Evolutionary conservation across 192 early-diverging fungal species (phyloP), one percentile per base, ranked within the genome.

Genomic region (Rhizophagus sp.): DNA sequence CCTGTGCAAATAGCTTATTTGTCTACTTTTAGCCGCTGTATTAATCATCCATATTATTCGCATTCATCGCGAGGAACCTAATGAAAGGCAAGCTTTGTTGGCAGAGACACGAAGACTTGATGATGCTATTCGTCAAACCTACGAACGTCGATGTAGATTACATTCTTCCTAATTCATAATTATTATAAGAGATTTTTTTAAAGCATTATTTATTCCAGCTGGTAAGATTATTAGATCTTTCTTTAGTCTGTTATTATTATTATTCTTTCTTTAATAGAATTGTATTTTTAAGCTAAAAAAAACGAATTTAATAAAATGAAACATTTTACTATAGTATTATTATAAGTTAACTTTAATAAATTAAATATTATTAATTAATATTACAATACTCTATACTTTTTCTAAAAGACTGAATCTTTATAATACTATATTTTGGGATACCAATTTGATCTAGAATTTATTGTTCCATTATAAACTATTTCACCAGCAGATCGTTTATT

Each of bases 401-500:
- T 25, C 64, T 30, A 66, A 33, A 30, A 9, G 25, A 13, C 15
- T 30, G 30, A 22, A 13, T 22, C 12, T 33, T 7, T 30, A 33
- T 34, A 9, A 25, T 66, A 64, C n/a, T 24, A 33, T 67, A 67
- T 33, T 44, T 73, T 73, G 8, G 71, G 71, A 41, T 73, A 49
- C 71, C 71, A 73, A 73, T 10, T 49, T 27, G 47, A 39, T 15
- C 71, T n/a, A 44, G 36, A 27, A 36, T 27, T 47, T 44, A 73
- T 25, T 25, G 34, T 47, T 73, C 71, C 71, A 24, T 24, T 36
- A 73, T 36, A 73, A 36, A 73, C 71, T 49, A 47, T 25, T n/a
- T 39, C 30, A 27, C 71, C 71, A 73, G n/a, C 71, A 19, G 39
- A 47, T 33, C 12, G 30, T 73, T 49, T 24, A 41, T 57, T 57